A percentile compares a stretch with the other conserved stretches of the same genome.
Evolutionary conservation across 2,329 filamentous ascomycete species (phyloP).

Genomic region (Phaeophleospora eucalypticola): DNA sequence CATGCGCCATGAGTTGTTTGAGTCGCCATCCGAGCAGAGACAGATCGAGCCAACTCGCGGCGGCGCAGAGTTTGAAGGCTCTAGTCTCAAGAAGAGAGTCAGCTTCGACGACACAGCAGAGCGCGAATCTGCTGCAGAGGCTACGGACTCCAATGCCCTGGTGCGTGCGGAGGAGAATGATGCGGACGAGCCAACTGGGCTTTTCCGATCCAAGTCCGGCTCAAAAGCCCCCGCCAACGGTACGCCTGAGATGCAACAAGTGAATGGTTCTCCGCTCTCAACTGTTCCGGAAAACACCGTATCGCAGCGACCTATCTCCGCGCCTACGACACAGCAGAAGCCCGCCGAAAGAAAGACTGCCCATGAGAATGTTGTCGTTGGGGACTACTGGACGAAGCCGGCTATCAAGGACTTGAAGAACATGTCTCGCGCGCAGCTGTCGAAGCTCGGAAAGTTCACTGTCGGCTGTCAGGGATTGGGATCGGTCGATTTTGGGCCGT

Average conservation of each 20-base stretch:
- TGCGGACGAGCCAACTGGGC: slow-evolving; percentile 46
- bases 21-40: slow-evolving; percentile 19
- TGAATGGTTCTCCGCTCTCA: slow-evolving; percentile 54
- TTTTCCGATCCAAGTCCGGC: slow-evolving; percentile 45
- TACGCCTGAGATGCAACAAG: slow-evolving; percentile 63
- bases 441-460: slow-evolving; percentile 68
- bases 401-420: slow-evolving; percentile 67
- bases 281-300: slow-evolving; percentile 70
- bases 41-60: slow-evolving; percentile 14
- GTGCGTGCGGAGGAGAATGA: slow-evolving; percentile 44
- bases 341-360: slow-evolving; percentile 13
- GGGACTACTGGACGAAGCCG: slow-evolving; percentile 84
- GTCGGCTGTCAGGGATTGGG: slow-evolving; percentile 82
- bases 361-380: slow-evolving; percentile 46
- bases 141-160: slow-evolving; percentile 41
- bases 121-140: slow-evolving; percentile 38
- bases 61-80: slow-evolving; percentile 34
- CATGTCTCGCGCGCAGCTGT: slow-evolving; percentile 75
- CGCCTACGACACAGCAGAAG: slow-evolving; percentile 18
- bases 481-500: slow-evolving; percentile 67
- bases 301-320: slow-evolving; percentile 27
- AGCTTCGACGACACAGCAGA: slow-evolving; percentile 70
- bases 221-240: slow-evolving; percentile 36
- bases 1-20: slow-evolving; percentile 66
- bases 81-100: slow-evolving; percentile 68